Conservation (phyloP, 2,329 filamentous ascomycete genomes). For the Apiospora sp. region DNA sequence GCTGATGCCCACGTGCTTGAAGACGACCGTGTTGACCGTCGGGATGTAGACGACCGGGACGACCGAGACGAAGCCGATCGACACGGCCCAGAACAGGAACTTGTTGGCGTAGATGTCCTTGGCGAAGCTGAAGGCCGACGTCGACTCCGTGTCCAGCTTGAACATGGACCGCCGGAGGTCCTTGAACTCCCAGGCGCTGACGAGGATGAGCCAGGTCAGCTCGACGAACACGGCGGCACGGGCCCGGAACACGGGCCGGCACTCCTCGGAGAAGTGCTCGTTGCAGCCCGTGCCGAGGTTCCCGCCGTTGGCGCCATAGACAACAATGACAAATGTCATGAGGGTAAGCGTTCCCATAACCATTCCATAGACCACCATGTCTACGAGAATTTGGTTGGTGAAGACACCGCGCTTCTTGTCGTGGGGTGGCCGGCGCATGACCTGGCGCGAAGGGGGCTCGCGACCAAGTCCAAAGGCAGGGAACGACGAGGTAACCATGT, state of each 20-base stretch:
- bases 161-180: constrained; percentile 76
- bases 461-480: constrained; percentile 89
- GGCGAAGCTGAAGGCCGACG: constrained; percentile 61
- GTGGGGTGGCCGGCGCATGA: constrained; percentile 83
- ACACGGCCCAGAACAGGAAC: constrained; percentile 74
- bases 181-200: constrained; percentile 82
- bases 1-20: constrained; percentile 74
- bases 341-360: constrained; percentile 78
- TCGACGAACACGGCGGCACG: constrained; percentile 77
- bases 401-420: constrained; percentile 74
- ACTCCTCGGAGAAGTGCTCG: constrained; percentile 61
- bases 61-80: constrained; percentile 66
- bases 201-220: constrained; percentile 76
- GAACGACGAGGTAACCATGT: constrained; percentile 89
- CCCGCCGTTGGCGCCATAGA: constrained; percentile 64
- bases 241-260: constrained; percentile 70
- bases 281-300: constrained; percentile 71
- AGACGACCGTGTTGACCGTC: constrained; percentile 72
- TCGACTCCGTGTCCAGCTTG: constrained; percentile 64
- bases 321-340: constrained; percentile 70
- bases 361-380: constrained; percentile 81
- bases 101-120: constrained; percentile 73
- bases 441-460: constrained; percentile 76
- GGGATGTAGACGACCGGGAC: constrained; percentile 78
- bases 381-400: constrained; percentile 77